phyloP scores from a whole-genome alignment of 768 basidiomycete species.

The Pleurotus tuoliensis region DNA sequence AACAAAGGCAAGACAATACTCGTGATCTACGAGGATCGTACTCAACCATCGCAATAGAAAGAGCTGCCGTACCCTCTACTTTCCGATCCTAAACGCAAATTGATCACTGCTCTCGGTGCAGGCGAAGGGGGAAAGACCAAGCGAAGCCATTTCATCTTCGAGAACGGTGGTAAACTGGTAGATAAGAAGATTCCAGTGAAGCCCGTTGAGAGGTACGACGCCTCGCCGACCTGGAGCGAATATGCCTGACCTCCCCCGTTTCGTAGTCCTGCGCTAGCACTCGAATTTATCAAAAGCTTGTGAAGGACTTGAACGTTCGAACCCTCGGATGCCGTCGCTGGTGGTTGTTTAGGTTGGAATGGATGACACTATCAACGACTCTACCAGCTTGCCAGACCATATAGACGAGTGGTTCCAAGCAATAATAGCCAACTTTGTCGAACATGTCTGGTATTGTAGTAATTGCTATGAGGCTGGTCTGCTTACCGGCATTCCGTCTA shows the following conservation, averaged over 20 bases:
- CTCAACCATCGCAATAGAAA: slow-evolving; percentile 44
- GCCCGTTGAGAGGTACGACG: slow-evolving; percentile 71
- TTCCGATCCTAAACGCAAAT: slow-evolving; percentile 79
- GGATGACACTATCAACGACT: too few relatives aligned
- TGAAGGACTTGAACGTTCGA: not conserved
- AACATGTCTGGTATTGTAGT: too few relatives aligned
- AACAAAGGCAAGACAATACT: slow-evolving; percentile 54
- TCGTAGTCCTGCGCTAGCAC: slow-evolving; percentile 52
- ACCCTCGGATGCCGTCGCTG: too few relatives aligned
- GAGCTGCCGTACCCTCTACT: slow-evolving; percentile 81
- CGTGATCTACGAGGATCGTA: too few relatives aligned
- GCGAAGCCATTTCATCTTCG: slow-evolving; percentile 92
- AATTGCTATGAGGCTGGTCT: too few relatives aligned
- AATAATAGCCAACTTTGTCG: too few relatives aligned
- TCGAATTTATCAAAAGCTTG: slow-evolving; percentile 52
- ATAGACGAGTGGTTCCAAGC: too few relatives aligned
- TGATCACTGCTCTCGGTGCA: slow-evolving; percentile 82
- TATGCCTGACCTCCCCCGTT: not conserved
- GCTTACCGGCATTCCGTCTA: too few relatives aligned
- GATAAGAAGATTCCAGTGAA: slow-evolving; percentile 85
- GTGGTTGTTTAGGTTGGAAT: too few relatives aligned
- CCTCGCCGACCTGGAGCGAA: not conserved
- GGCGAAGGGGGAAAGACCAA: slow-evolving; percentile 78
- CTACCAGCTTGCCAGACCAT: too few relatives aligned
- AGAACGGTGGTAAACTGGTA: slow-evolving; percentile 84